Evolutionary conservation across 2,329 filamentous ascomycete species (phyloP).

Genomic region (Pyricularia sp.): DNA sequence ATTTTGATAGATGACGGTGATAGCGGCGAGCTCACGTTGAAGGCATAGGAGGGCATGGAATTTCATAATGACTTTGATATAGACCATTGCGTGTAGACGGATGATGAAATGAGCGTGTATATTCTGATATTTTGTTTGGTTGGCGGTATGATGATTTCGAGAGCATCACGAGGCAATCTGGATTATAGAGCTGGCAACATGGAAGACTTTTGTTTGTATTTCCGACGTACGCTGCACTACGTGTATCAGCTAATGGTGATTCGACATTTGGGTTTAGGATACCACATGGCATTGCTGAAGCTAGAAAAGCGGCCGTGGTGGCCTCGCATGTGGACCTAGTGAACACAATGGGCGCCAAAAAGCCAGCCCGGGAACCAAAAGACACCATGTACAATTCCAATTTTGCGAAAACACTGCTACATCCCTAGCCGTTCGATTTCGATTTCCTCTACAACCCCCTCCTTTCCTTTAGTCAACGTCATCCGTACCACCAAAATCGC

Average conservation of each 20-base stretch:
- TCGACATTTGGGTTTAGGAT: too few species aligned
- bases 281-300: too few species aligned
- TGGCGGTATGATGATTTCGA: not conserved
- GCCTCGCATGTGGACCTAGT: not conserved
- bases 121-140: not conserved
- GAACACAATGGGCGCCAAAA: not conserved
- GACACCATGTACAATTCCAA: not conserved
- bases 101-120: not conserved
- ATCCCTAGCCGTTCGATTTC: not conserved
- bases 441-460: not conserved
- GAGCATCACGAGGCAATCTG: not conserved
- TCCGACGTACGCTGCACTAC: too few species aligned
- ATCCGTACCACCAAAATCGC: not conserved
- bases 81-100: not conserved
- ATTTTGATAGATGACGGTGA: constrained; percentile 49
- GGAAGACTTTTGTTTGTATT: too few species aligned
- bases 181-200: not conserved
- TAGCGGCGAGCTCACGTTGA: constrained; percentile 5
- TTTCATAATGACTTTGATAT: not conserved
- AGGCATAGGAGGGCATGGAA: not conserved
- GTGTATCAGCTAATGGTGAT: too few species aligned
- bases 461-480: not conserved
- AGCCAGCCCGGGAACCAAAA: not conserved
- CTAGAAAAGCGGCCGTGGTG: not conserved
- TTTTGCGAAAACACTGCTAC: not conserved